A percentile compares a stretch with the other conserved stretches of the same genome.
phyloP scores from a whole-genome alignment of 768 basidiomycete species.

The Sporobolomyces roseus region DNA sequence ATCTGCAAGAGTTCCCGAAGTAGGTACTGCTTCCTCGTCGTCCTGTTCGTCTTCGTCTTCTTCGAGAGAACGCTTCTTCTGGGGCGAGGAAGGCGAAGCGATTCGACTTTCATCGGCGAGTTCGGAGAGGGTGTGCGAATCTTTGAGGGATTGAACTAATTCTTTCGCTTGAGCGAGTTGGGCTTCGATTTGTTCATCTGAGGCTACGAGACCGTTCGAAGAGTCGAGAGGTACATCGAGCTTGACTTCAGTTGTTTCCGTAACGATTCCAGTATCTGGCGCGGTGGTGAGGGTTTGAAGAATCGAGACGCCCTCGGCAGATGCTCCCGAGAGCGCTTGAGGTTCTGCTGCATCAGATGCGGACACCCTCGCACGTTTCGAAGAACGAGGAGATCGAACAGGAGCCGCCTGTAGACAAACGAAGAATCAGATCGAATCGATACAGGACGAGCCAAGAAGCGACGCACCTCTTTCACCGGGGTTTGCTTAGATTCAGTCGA shows the following conservation, averaged over 20 bases:
- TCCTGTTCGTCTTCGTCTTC: constrained; percentile 27
- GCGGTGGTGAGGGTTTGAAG: constrained; percentile 33
- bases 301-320: constrained; percentile 34
- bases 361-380: constrained; percentile 33
- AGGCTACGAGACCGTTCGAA: constrained; percentile 23
- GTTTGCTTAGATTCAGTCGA: background rate
- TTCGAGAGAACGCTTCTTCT: constrained; percentile 38
- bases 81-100: background rate
- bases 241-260: constrained; percentile 42
- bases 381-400: constrained; percentile 30
- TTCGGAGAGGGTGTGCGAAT: constrained; percentile 21
- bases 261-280: constrained; percentile 19
- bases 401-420: constrained; percentile 6
- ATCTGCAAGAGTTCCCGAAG: constrained; percentile 34
- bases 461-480: background rate
- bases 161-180: constrained; percentile 30
- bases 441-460: no score
- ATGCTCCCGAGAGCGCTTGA: constrained; percentile 27
- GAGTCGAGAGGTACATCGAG: constrained; percentile 33
- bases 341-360: constrained; percentile 13
- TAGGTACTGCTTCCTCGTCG: constrained; percentile 9
- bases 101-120: constrained; percentile 11
- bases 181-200: constrained; percentile 34
- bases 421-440: no score
- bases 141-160: constrained; percentile 41